Evolutionary conservation across 495 filamentous ascomycete genomes (phyloP).

Genomic region (Sporormia fimetaria): DNA sequence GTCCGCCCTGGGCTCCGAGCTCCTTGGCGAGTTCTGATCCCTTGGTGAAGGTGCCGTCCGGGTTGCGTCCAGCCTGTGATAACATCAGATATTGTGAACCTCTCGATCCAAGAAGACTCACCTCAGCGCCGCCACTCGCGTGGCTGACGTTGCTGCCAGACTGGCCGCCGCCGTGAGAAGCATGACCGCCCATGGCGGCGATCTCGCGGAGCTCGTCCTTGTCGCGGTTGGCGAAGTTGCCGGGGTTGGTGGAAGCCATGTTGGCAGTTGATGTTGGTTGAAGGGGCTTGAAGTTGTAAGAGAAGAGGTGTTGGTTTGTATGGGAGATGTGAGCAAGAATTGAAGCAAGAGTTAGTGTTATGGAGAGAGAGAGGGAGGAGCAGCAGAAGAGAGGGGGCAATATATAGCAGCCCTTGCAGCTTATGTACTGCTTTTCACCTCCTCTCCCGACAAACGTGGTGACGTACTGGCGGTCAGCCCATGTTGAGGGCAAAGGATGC

Average conservation of each 20-base stretch:
- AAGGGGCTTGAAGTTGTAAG: background rate
- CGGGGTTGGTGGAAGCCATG: slow-evolving; percentile 27
- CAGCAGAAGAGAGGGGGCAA: no score
- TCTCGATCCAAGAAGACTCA: background rate
- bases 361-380: no score
- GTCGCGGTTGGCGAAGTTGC: slow-evolving; percentile 33
- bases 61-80: slow-evolving; percentile 15
- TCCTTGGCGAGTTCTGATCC: slow-evolving; percentile 25
- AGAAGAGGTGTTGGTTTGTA: no score
- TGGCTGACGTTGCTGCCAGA: slow-evolving; percentile 23
- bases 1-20: slow-evolving; percentile 23
- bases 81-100: background rate
- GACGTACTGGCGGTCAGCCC: no score
- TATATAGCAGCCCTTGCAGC: no score
- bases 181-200: slow-evolving; percentile 27
- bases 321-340: no score
- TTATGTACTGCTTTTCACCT: no score
- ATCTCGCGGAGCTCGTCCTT: slow-evolving; percentile 31
- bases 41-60: slow-evolving; percentile 26
- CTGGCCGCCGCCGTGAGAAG: slow-evolving; percentile 15
- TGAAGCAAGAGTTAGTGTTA: no score
- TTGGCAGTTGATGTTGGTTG: slow-evolving; percentile 1
- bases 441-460: no score
- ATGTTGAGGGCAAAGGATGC: no score
- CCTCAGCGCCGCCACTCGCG: slow-evolving; percentile 5